Base-by-base conservation (phyloP, 2,329 filamentous ascomycete genomes). In the Fusarium sp. region DNA sequence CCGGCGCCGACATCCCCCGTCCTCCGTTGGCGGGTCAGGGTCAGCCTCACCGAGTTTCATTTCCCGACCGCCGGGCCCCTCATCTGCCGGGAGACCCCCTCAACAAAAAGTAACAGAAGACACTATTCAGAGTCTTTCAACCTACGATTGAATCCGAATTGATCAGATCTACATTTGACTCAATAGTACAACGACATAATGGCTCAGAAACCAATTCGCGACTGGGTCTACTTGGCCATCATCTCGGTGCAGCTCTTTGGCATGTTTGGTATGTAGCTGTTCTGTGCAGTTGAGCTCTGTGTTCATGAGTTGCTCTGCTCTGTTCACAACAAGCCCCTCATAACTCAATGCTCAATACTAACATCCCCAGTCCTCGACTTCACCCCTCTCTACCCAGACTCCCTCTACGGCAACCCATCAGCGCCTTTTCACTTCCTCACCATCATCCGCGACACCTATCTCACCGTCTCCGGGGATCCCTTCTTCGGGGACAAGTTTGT, bases 391-490 rank as follows among this genome's bases (percentile, higher is more conserved):
- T 90, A 90, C 78, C 89, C 89, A 1, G 67, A 76, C 2, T 81
- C 79, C 59, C 83, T 90, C 54, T 88, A 85, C 80, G 76, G 81
- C 4, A 68, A 82, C 0, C 76, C 83, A 1, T 81, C 79, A 6
- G 79, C 85, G 0, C 88, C 88, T 0, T 81, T 90, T 8, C 85
- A 88, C 79, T 82, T 85, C 71, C 81, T 90, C 54, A 79, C 84
- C 71, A 65, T 80, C 38, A 77, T 90, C 66, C 86, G 87, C 67
- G 68, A 81, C 4, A 84, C 82, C 75, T 90, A 90, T 80, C 80
- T 87, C 50, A 69, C 79, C 38, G 81, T 81, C 12, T 87, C 87
- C 74, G 87, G 87, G 66, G 89, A 91, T 79, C 88, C 87, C 9
- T 87, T 89, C 81, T 86, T 88, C 78, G 79, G 82, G 43, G 78